Conservation (phyloP, 2,329 filamentous ascomycete species). For the Fusarium pseudoanthophilum region DNA sequence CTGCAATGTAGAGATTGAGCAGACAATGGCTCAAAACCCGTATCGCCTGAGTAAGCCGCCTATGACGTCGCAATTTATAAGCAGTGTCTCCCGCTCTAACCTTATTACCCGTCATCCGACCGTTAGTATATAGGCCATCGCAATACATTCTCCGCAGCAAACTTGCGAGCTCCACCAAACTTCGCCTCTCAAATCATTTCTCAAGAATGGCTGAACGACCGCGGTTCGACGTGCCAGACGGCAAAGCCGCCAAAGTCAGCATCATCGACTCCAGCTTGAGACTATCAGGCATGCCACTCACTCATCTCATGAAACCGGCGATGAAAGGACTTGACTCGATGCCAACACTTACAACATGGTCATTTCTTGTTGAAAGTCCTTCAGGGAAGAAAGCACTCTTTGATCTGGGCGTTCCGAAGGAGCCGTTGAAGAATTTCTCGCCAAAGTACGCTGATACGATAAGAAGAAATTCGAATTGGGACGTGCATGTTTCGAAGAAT, state of each 20-base stretch:
- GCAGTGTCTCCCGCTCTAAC: neutral
- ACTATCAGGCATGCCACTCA: neutral
- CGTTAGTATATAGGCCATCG: neutral
- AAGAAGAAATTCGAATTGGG: neutral
- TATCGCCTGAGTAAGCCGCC: neutral
- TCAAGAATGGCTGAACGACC: neutral
- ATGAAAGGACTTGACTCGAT: slow-evolving; percentile 1
- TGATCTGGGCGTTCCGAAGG: slow-evolving; percentile 18
- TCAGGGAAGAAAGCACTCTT: slow-evolving; percentile 15
- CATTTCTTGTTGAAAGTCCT: slow-evolving; percentile 16
- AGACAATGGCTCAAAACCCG: accelerated
- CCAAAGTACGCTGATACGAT: slow-evolving; percentile 4
- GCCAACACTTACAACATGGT: slow-evolving; percentile 8
- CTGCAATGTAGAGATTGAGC: accelerated
- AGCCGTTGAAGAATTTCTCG: slow-evolving; percentile 5
- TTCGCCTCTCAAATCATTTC: too few species aligned
- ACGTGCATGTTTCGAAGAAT: slow-evolving; percentile 7
- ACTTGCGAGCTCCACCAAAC: too few species aligned
- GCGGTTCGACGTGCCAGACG: slow-evolving; percentile 3
- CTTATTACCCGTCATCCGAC: neutral
- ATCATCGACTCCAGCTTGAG: slow-evolving; percentile 22
- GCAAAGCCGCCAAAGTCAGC: slow-evolving; percentile 9
- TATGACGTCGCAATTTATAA: neutral
- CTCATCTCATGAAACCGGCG: neutral
- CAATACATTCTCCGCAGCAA: accelerated